Base-by-base conservation (phyloP, 768 basidiomycete genomes). In the Suillus placidus region DNA sequence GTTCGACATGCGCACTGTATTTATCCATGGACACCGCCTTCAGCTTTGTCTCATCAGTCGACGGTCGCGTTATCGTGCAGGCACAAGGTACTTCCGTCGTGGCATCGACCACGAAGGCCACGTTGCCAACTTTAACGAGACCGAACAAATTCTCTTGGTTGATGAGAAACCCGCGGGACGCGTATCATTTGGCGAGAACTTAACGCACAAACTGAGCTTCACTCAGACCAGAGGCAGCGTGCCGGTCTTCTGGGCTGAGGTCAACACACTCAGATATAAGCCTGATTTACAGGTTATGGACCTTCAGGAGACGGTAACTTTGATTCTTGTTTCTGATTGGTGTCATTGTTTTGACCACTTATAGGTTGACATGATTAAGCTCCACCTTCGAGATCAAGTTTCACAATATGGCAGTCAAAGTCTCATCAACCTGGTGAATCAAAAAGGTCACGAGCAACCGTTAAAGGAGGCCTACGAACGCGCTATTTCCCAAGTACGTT, bases 271-370 rank as follows among this genome's bases (percentile, higher is more conserved):
- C 70, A 84, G 95, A 70, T 99, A 99, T 76, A 97, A 94, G 72
- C 97, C 97, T 10, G 97, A 99, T 78, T 78, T 99, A 65, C 94
- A 95, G 77, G 85, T 99, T 64, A 99, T 99, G 97, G 95, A 98
- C 61, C 77, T 93, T 47, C 87, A 88, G 61, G 88, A 94, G 67
- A 92, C 95, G 34, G 96, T 95, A 70, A 70, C 88, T 79, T 40
- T 14, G 8, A 62, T n/a, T 26, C 47, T 60, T 14, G 56, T 56
- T 43, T 47, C 6, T 14, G 61, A 62, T 34, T n/a, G 40, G 30
- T 43, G 37, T 10, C 43, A 71, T 32, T 16, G 20, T 34, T 49
- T 20, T 54, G 30, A 60, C 38, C 58, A 10, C 10, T 42, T 12
- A 4, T 72, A 97, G 95, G 82, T 85, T 54, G 81, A 87, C 66